phyloP scores from a whole-genome alignment of 495 filamentous ascomycete genomes.

The Astrothelium subdiscretum region DNA sequence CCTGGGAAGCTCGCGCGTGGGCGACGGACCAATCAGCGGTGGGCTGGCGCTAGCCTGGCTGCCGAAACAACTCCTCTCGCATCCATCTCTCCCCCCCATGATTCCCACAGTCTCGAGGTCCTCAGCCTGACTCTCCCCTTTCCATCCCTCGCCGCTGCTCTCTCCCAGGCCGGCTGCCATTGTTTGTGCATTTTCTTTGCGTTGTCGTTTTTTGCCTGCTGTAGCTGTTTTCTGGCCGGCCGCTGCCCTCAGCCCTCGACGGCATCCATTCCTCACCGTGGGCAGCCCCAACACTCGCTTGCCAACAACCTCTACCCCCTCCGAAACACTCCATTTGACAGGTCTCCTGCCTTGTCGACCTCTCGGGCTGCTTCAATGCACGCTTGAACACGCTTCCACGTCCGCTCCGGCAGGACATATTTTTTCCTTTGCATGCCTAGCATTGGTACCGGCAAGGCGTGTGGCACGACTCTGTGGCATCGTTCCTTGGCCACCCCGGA shows the following conservation, averaged over 20 bases:
- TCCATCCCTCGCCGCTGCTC: neutral
- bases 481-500: neutral
- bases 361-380: neutral
- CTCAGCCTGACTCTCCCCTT: neutral
- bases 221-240: slow-evolving; percentile 1
- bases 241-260: neutral
- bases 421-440: slow-evolving; percentile 3
- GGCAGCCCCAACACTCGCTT: neutral
- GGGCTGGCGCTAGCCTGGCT: neutral
- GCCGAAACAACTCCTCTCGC: neutral
- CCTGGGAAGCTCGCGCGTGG: neutral
- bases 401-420: slow-evolving; percentile 1
- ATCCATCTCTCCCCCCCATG: slow-evolving; percentile 1
- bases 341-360: neutral
- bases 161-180: neutral
- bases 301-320: neutral
- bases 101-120: neutral
- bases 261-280: neutral
- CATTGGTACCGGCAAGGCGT: neutral
- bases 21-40: neutral
- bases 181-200: slow-evolving; percentile 2
- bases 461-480: neutral
- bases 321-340: neutral
- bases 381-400: neutral
- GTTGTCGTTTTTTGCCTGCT: neutral